Conservation (phyloP, 768 basidiomycete species). For the Mycena venus region DNA sequence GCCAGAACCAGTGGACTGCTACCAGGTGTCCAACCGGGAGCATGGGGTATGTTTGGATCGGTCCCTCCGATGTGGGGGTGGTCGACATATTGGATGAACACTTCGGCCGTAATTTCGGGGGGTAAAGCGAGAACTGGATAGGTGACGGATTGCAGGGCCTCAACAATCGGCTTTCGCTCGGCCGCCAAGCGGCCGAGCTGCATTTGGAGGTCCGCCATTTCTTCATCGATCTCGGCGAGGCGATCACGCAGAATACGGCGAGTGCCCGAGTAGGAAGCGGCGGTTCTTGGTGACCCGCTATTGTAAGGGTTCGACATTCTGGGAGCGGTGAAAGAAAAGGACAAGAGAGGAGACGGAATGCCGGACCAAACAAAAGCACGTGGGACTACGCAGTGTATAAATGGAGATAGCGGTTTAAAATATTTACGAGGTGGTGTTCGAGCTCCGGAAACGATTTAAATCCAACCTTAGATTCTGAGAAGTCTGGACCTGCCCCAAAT, state of each 20-base stretch:
- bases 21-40: background rate
- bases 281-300: too few relatives aligned
- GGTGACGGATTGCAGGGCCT: background rate
- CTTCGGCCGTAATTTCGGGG: slow-evolving; percentile 2
- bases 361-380: too few relatives aligned
- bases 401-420: too few relatives aligned
- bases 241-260: background rate
- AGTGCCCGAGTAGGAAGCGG: too few relatives aligned
- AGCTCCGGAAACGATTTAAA: too few relatives aligned
- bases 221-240: background rate
- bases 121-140: slow-evolving; percentile 7
- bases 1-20: background rate
- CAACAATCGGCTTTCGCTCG: background rate
- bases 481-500: too few relatives aligned
- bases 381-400: too few relatives aligned
- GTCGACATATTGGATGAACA: background rate
- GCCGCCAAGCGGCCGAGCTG: background rate
- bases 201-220: background rate
- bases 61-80: background rate
- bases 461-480: too few relatives aligned
- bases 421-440: too few relatives aligned
- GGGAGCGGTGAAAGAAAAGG: too few relatives aligned
- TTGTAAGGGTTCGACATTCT: too few relatives aligned
- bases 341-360: too few relatives aligned
- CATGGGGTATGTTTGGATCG: background rate